Conservation (phyloP, 2,329 filamentous ascomycete genomes). For the Myriangium duriaei region DNA sequence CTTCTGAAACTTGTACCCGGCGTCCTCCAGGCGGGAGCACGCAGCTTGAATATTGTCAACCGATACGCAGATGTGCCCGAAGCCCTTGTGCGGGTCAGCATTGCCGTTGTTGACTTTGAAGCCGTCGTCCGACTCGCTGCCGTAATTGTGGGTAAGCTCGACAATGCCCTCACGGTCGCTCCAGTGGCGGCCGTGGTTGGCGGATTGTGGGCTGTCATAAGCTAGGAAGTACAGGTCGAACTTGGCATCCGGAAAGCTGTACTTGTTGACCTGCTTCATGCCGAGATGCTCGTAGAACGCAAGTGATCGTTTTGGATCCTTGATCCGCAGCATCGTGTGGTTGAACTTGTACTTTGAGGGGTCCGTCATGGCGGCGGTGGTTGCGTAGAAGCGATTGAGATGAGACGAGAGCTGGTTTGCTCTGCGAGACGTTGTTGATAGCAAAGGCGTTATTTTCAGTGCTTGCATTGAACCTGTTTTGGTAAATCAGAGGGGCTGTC, state of each 20-base stretch:
- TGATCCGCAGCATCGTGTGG: conserved; percentile 58
- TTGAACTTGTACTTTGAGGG: conserved; percentile 53
- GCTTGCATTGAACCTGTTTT: too few species aligned
- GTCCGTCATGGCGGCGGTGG: conserved; percentile 45
- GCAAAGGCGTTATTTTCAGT: too few species aligned
- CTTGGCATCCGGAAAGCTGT: conserved; percentile 73
- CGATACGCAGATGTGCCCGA: conserved; percentile 72
- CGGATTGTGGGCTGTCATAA: conserved; percentile 64
- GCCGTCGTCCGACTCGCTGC: conserved; percentile 70
- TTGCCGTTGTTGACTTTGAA: conserved; percentile 85
- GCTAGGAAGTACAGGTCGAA: conserved; percentile 94
- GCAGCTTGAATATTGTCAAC: conserved; percentile 65
- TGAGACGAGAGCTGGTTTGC: too few species aligned
- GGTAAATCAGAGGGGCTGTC: too few species aligned
- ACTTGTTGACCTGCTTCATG: conserved; percentile 69
- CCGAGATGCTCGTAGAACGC: conserved; percentile 92
- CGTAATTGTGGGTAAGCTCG: conserved; percentile 75
- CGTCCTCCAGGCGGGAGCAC: conserved; percentile 78
- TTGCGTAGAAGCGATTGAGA: too few species aligned
- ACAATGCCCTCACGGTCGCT: conserved; percentile 70
- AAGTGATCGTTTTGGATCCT: conserved; percentile 69
- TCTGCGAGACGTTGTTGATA: too few species aligned
- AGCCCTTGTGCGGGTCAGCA: conserved; percentile 68
- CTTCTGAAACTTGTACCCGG: conserved; percentile 91
- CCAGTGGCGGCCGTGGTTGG: conserved; percentile 62